Conservation (phyloP, 192 early-diverging fungal species). For the Chytriomyces hyalinus region DNA sequence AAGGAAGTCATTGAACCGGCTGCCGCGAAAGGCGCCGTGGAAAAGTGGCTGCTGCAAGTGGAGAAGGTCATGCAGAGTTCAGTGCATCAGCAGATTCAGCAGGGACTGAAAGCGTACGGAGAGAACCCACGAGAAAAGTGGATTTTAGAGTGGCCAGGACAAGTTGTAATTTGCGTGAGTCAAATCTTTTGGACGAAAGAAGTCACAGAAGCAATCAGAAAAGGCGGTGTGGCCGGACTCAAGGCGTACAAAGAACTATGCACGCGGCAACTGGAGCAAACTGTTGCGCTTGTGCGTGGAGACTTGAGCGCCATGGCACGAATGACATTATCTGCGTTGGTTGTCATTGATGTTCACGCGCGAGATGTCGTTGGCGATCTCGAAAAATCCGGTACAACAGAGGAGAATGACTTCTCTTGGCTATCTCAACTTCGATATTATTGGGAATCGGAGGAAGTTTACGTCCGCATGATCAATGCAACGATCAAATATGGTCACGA, state of each 20-base stretch:
- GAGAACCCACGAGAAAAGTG: conserved; percentile 60
- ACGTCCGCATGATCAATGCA: conserved; percentile 66
- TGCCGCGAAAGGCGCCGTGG: conserved; percentile 62
- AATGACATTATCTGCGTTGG: conserved; percentile 63
- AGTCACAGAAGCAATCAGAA: conserved; percentile 56
- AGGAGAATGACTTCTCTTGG: conserved; percentile 65
- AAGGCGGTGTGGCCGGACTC: conserved; percentile 50
- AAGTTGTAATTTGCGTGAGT: conserved; percentile 65
- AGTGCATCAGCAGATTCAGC: conserved; percentile 59
- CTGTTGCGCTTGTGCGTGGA: conserved; percentile 62
- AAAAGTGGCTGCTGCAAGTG: conserved; percentile 65
- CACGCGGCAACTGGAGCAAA: conserved; percentile 58
- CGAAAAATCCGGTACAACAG: conserved; percentile 48
- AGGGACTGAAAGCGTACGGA: conserved; percentile 58
- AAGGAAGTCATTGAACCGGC: conserved; percentile 71
- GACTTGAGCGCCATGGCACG: conserved; percentile 63
- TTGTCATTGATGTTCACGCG: conserved; percentile 67
- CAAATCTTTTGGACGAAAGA: conserved; percentile 69
- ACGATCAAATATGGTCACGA: conserved; percentile 67
- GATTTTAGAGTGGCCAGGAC: conserved; percentile 64
- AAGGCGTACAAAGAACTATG: conserved; percentile 53
- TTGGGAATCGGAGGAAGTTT: conserved; percentile 64
- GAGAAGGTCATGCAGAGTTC: conserved; percentile 68
- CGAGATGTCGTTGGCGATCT: conserved; percentile 62
- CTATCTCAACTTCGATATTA: conserved; percentile 68